A percentile compares a stretch with the other conserved stretches of the same genome.
Conservation (phyloP, 768 basidiomycete genomes). For the Auriscalpium vulgare region DNA sequence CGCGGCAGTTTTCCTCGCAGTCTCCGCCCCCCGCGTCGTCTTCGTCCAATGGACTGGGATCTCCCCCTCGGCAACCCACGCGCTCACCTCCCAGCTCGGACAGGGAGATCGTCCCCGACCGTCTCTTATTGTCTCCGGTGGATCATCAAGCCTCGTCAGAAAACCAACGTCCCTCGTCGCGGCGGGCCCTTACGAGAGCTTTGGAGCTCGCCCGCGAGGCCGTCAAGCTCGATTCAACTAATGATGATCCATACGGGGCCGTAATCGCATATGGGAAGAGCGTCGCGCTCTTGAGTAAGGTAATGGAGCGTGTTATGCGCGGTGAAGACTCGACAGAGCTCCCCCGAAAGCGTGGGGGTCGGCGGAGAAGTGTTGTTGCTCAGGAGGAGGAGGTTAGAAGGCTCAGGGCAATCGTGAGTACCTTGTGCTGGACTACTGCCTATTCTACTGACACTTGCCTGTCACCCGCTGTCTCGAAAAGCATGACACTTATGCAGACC, state of each 20-base stretch:
- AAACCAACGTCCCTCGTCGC: constrained; percentile 62
- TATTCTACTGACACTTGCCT: not conserved
- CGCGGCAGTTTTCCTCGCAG: constrained; percentile 21
- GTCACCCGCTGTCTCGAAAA: constrained; percentile 23
- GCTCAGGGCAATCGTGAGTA: constrained; percentile 82
- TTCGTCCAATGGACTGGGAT: constrained; percentile 48
- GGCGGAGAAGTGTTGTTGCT: constrained; percentile 76
- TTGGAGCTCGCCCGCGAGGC: constrained; percentile 86
- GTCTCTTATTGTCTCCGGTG: constrained; percentile 34
- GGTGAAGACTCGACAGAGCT: constrained; percentile 75
- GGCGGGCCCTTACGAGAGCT: constrained; percentile 78
- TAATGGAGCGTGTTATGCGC: constrained; percentile 85
- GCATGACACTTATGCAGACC: constrained; percentile 94
- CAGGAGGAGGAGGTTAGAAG: constrained; percentile 86
- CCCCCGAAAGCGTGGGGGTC: constrained; percentile 45
- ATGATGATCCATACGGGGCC: constrained; percentile 82
- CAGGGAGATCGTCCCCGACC: constrained; percentile 37
- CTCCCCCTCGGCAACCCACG: constrained; percentile 41
- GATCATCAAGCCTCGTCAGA: constrained; percentile 34
- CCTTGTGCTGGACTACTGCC: not conserved
- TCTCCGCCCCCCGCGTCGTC: constrained; percentile 27
- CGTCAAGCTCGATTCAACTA: constrained; percentile 79
- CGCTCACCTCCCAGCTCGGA: constrained; percentile 17
- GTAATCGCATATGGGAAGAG: constrained; percentile 85
- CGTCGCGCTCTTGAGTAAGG: constrained; percentile 80